Evolutionary conservation across 2,329 filamentous ascomycete genomes (phyloP), one percentile per base, ranked within the genome.

Genomic region (Trichophaea hybrida): DNA sequence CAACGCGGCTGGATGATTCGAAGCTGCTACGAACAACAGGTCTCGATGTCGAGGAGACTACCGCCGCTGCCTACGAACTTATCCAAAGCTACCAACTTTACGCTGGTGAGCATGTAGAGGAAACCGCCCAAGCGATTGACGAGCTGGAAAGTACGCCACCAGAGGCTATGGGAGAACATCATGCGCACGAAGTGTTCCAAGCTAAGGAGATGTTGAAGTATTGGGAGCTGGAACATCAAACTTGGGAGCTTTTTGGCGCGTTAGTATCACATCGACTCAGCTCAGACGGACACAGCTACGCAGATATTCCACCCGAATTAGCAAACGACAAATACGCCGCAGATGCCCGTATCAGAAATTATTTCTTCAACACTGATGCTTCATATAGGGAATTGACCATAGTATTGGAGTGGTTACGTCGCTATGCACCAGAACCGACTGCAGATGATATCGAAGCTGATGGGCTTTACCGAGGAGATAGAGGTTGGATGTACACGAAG

Each of bases 401-500:
- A 31, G 81, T 96, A 10, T 76, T 96, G 61, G 83, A 86, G 70
- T 97, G 93, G 87, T 75, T 98, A 35, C 87, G 94, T 71, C 80
- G 80, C 65, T 88, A 83, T 48, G 86, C 88, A 1, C 80, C 83
- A 37, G 75, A 76, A 55, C 79, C 80, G 32, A 80, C 81, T 2
- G 82, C 83, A 44, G 82, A 86, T 63, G 82, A 95, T 34, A 82
- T 90, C 65, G 80, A 84, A 32, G 85, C 87, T 10, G 86, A 91
- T 61, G 78, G 87, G 68, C 85, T 86, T 7, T 87, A 90, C 54
- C 82, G 90, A 7, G 87, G 93, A 74, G 83, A 86, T 33, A 83
- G 89, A 70, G 91, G 91, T 44, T 96, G 90, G 87, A 80, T 96
- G 64, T 88, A 95, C 71, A 96, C 93, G 0, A 86, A 89, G 64